phyloP scores from a whole-genome alignment of 2,329 filamentous ascomycete genomes.

The Ceratocystis variospora region DNA sequence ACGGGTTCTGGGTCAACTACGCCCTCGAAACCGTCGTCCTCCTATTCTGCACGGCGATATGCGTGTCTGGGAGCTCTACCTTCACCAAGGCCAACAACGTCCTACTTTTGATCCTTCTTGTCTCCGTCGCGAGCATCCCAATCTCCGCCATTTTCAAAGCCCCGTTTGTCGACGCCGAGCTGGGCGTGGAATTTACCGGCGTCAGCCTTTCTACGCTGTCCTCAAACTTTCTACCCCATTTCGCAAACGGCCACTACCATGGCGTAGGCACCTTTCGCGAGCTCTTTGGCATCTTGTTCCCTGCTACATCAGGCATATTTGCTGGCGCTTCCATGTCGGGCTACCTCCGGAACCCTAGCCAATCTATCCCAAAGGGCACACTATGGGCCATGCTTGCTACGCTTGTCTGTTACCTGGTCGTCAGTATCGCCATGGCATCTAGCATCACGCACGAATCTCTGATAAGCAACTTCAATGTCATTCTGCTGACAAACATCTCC shows the following conservation, averaged over 20 bases:
- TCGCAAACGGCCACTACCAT: slow-evolving; percentile 45
- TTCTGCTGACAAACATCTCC: slow-evolving; percentile 70
- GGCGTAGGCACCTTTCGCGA: slow-evolving; percentile 61
- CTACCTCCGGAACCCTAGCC: slow-evolving; percentile 68
- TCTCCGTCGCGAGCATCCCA: slow-evolving; percentile 70
- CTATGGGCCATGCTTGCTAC: slow-evolving; percentile 64
- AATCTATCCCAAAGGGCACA: slow-evolving; percentile 73
- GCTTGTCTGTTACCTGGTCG: slow-evolving; percentile 59
- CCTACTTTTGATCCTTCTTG: slow-evolving; percentile 53
- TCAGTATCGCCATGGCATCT: slow-evolving; percentile 64
- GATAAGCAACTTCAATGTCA: slow-evolving; percentile 61
- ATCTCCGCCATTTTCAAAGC: slow-evolving; percentile 55
- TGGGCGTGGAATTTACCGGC: slow-evolving; percentile 65
- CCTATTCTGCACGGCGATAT: slow-evolving; percentile 57
- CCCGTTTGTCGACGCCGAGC: slow-evolving; percentile 50
- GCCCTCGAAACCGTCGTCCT: slow-evolving; percentile 60
- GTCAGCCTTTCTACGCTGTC: slow-evolving; percentile 54
- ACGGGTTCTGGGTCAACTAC: slow-evolving; percentile 66
- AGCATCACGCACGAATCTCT: slow-evolving; percentile 63
- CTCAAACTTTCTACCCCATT: slow-evolving; percentile 61
- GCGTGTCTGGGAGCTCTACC: slow-evolving; percentile 63
- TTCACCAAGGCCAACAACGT: slow-evolving; percentile 72
- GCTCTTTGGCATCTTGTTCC: slow-evolving; percentile 76
- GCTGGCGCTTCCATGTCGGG: slow-evolving; percentile 82
- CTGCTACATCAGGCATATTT: slow-evolving; percentile 46